Evolutionary conservation across 192 early-diverging fungal genomes (phyloP).

Genomic region (Spizellomyces punctatus): DNA sequence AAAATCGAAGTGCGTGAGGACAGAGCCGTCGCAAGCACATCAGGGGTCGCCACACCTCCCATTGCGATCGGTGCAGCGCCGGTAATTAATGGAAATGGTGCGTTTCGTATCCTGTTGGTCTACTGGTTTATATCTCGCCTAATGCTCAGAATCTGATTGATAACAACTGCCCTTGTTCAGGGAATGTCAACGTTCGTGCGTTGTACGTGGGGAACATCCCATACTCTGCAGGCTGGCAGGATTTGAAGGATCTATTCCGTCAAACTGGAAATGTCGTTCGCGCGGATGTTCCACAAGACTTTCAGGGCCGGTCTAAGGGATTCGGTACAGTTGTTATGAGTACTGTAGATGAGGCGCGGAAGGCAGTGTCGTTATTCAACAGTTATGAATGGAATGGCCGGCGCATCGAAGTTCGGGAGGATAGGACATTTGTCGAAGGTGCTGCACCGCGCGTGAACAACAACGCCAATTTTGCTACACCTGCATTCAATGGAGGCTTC

Average conservation of each 20-base stretch:
- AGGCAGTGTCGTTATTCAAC: slow-evolving; percentile 68
- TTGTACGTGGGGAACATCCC: slow-evolving; percentile 62
- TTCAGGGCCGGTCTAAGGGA: slow-evolving; percentile 66
- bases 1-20: slow-evolving; percentile 54
- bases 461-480: neutral
- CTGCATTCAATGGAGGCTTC: neutral
- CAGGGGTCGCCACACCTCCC: slow-evolving; percentile 8
- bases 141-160: too few relatives aligned
- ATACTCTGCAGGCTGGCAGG: slow-evolving; percentile 55
- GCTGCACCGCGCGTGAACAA: slow-evolving; percentile 19
- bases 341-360: slow-evolving; percentile 68
- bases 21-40: slow-evolving; percentile 24
- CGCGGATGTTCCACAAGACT: slow-evolving; percentile 61
- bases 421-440: slow-evolving; percentile 58
- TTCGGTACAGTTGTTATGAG: slow-evolving; percentile 73
- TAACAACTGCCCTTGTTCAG: too few relatives aligned
- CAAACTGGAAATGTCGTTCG: slow-evolving; percentile 69
- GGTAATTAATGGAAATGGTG: slow-evolving; percentile 6
- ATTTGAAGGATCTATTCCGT: slow-evolving; percentile 62
- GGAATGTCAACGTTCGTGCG: slow-evolving; percentile 15
- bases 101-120: neutral
- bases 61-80: slow-evolving; percentile 8
- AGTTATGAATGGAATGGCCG: slow-evolving; percentile 73
- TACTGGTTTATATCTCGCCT: neutral
- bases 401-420: slow-evolving; percentile 73